These are phyloP conservation scores for Penicillium sp. DNA, from an alignment of 2,329 filamentous ascomycete species.

Conservation along the genomic window DNA sequence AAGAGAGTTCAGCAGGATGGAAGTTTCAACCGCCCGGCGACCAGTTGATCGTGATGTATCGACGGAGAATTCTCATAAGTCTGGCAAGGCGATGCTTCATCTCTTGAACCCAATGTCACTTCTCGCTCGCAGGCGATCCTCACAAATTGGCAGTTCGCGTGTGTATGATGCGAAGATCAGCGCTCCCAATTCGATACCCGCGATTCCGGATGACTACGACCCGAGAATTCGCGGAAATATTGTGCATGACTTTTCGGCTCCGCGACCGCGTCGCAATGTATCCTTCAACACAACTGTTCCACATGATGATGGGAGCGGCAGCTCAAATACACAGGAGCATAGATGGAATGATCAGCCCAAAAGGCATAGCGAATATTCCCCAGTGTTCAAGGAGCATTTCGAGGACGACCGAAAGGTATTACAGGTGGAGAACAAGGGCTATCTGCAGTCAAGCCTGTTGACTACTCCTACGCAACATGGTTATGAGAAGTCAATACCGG, in stretches of 20 bases:
- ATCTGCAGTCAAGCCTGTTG: constrained; percentile 49
- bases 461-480: constrained; percentile 38
- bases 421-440: constrained; percentile 51
- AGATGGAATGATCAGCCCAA: constrained; percentile 39
- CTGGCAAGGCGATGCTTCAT: constrained; percentile 59
- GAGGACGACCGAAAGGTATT: constrained; percentile 55
- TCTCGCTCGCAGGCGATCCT: constrained; percentile 62
- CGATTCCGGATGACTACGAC: constrained; percentile 66
- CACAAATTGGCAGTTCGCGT: constrained; percentile 55
- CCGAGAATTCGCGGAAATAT: constrained; percentile 67
- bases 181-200: constrained; percentile 55
- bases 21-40: constrained; percentile 33
- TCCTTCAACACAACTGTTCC: constrained; percentile 32
- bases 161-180: constrained; percentile 59
- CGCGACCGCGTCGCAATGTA: constrained; percentile 54
- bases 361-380: constrained; percentile 56
- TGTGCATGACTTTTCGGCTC: constrained; percentile 70
- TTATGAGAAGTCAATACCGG: constrained; percentile 46
- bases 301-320: constrained; percentile 24
- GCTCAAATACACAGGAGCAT: constrained; percentile 23
- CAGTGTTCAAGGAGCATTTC: constrained; percentile 67
- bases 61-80: constrained; percentile 39
- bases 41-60: constrained; percentile 37
- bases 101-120: constrained; percentile 67
- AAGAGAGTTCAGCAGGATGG: constrained; percentile 35